These are phyloP conservation scores for Ophiosphaerella korrae DNA, from an alignment of 2,329 filamentous ascomycete genomes.

Conservation along the genomic window DNA sequence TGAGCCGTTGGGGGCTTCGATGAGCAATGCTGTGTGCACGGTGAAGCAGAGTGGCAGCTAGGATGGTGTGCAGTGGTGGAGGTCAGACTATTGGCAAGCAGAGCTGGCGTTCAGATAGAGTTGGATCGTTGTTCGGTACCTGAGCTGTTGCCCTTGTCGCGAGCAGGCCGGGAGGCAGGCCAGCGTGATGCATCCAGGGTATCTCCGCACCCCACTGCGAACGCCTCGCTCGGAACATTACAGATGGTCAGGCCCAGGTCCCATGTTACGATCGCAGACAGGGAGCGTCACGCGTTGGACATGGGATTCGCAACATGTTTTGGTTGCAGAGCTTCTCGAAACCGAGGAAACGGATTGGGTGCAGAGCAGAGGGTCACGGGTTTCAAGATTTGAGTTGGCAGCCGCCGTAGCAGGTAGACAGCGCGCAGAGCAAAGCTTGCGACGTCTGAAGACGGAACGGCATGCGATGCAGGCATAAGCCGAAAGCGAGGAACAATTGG, in stretches of 20 bases:
- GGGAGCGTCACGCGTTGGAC: conserved; percentile 27
- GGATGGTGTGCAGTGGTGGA: conserved; percentile 1
- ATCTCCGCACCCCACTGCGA: conserved; percentile 46
- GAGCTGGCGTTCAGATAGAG: conserved; percentile 43
- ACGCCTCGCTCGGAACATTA: conserved; percentile 46
- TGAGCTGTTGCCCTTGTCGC: conserved; percentile 44
- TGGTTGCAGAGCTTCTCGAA: conserved; percentile 36
- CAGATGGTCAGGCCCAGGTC: conserved; percentile 42
- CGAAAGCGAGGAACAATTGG: conserved; percentile 20
- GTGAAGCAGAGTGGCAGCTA: too few relatives aligned
- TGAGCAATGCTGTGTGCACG: too few relatives aligned
- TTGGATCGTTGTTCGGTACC: conserved; percentile 42
- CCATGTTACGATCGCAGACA: conserved; percentile 45
- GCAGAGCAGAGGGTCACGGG: conserved; percentile 20
- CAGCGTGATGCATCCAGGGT: conserved; percentile 40
- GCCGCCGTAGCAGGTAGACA: conserved; percentile 13
- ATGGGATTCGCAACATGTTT: conserved; percentile 28
- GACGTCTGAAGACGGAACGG: conserved; percentile 24
- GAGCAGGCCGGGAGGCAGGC: conserved; percentile 40
- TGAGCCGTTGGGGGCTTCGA: too few relatives aligned
- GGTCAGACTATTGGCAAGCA: conserved; percentile 1
- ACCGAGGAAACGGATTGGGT: conserved; percentile 20
- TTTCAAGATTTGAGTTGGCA: conserved; percentile 26
- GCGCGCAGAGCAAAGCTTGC: conserved; percentile 22
- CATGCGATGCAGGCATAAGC: conserved; percentile 9